Percentiles rank a stretch among this genome's conserved stretches.
These are phyloP conservation scores for Cystobasidium tubakii DNA, from an alignment of 768 basidiomycete species.

Conservation along the genomic window DNA sequence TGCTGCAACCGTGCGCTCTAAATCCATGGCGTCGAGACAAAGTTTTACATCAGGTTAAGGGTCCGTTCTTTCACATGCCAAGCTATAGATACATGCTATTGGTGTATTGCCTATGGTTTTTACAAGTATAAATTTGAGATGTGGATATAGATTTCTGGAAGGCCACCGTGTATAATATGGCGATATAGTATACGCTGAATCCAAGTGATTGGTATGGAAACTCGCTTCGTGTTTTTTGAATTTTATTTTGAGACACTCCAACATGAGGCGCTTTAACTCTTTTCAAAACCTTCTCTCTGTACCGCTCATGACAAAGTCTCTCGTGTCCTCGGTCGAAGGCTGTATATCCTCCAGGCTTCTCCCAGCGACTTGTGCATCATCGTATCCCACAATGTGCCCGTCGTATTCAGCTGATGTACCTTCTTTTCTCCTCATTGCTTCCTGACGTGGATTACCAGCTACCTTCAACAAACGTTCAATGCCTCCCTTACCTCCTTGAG, in stretches of 20 bases:
- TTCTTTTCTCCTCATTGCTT: not conserved
- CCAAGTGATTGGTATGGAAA: too few species aligned
- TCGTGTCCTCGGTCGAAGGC: not conserved
- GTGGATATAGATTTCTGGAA: too few species aligned
- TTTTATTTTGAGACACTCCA: too few species aligned
- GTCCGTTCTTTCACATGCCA: not conserved
- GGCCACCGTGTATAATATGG: too few species aligned
- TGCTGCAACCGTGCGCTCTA: too few species aligned
- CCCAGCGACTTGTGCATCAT: not conserved
- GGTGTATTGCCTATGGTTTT: too few species aligned
- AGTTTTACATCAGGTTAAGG: not conserved
- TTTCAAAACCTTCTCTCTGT: not conserved
- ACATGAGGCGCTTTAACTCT: too few species aligned
- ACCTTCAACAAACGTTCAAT: not conserved
- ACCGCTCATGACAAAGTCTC: constrained; percentile 1
- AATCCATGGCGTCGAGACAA: too few species aligned
- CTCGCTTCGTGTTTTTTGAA: too few species aligned
- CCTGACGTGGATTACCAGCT: constrained; percentile 17
- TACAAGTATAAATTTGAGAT: too few species aligned
- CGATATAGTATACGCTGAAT: too few species aligned
- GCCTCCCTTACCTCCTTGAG: not conserved
- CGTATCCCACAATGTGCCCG: not conserved
- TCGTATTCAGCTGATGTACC: not conserved
- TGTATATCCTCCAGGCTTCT: not conserved
- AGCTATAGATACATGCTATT: too few species aligned